Conservation (phyloP, 176 grass and related monocot genomes). For the Carex cristatella region DNA sequence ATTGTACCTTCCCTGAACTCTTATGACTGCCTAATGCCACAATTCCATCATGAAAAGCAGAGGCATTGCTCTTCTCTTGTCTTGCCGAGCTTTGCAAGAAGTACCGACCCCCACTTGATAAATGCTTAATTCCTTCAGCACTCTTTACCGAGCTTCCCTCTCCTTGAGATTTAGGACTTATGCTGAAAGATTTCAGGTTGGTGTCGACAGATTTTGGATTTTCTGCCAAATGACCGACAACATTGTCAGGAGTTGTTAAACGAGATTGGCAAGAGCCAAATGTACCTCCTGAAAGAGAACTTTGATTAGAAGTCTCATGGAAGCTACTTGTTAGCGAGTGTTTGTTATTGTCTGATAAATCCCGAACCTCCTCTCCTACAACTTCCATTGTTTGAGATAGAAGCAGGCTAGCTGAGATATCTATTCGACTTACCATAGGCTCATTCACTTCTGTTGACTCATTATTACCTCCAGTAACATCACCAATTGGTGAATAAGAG, state of each 20-base stretch:
- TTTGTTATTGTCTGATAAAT: neutral
- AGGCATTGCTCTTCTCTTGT: slow-evolving; percentile 2
- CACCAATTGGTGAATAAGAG: slow-evolving; percentile 19
- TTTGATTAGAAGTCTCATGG: neutral
- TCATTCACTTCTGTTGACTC: neutral
- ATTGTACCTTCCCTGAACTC: neutral
- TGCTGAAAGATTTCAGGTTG: neutral
- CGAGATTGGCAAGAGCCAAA: neutral
- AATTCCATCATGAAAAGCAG: neutral
- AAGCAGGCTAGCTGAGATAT: neutral
- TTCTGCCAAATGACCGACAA: neutral
- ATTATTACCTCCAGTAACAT: neutral
- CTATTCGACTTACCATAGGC: neutral
- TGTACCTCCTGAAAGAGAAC: neutral
- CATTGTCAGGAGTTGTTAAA: neutral
- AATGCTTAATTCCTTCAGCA: slow-evolving; percentile 14
- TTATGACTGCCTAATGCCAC: neutral
- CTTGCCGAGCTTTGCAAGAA: neutral
- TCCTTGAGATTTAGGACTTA: slow-evolving; percentile 13
- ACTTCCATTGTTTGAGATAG: neutral
- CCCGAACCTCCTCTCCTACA: slow-evolving; percentile 1
- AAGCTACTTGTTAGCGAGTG: neutral
- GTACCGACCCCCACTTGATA: slow-evolving; percentile 12
- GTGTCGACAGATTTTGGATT: neutral
- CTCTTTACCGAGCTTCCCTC: slow-evolving; percentile 3